phyloP scores from a whole-genome alignment of 2,329 filamentous ascomycete species.

The Alternaria sp. region DNA sequence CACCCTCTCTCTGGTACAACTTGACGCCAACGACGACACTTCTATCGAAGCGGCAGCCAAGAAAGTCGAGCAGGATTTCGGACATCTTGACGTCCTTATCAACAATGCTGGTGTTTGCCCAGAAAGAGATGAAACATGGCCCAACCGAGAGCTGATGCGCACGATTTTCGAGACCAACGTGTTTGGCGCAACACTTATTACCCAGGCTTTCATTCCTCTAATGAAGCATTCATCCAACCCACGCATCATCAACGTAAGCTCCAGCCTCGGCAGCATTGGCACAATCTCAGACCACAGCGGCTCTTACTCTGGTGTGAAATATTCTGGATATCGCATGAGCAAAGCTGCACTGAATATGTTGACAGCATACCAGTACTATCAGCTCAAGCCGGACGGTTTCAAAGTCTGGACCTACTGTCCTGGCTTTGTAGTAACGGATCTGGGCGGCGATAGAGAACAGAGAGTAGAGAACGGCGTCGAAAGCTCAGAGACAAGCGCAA shows the following conservation, averaged over 20 bases:
- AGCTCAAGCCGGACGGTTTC: constrained; percentile 31
- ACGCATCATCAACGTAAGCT: constrained; percentile 50
- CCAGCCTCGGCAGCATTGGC: constrained; percentile 44
- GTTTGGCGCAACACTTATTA: constrained; percentile 46
- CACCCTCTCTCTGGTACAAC: constrained; percentile 43
- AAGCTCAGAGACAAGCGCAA: constrained; percentile 44
- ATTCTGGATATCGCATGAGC: constrained; percentile 44
- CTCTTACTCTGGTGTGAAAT: constrained; percentile 5
- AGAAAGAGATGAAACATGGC: constrained; percentile 18
- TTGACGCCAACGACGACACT: constrained; percentile 48
- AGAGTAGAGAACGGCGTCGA: constrained; percentile 28
- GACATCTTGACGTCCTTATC: constrained; percentile 77
- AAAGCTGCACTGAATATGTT: constrained; percentile 51
- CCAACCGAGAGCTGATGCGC: constrained; percentile 29
- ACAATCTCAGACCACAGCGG: constrained; percentile 25
- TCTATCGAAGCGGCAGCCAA: constrained; percentile 48
- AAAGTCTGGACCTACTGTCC: constrained; percentile 46
- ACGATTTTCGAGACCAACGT: constrained; percentile 51
- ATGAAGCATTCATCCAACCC: constrained; percentile 42
- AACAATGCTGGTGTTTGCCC: constrained; percentile 78
- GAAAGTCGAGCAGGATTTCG: constrained; percentile 39
- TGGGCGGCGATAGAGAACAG: constrained; percentile 31
- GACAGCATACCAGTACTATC: constrained; percentile 52
- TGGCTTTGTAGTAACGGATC: constrained; percentile 42
- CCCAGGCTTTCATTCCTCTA: constrained; percentile 45